Evolutionary conservation across 1,139 yeast genomes (phyloP).

Genomic region (Cylindricascospora bacillispora): DNA sequence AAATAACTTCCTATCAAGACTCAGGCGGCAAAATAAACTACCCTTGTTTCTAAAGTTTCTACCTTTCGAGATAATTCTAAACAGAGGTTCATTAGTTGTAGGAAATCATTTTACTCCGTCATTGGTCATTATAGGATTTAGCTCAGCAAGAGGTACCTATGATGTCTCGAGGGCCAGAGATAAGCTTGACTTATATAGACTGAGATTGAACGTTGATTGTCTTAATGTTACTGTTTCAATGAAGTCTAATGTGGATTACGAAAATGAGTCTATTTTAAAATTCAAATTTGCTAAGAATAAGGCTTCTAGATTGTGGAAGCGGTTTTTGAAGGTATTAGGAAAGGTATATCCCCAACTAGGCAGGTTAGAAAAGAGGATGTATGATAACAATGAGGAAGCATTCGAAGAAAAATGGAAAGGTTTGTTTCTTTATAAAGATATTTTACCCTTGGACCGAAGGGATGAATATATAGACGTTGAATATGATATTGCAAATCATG

Average conservation of each 20-base stretch:
- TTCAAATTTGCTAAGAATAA: constrained; percentile 12
- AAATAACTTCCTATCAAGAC: constrained; percentile 7
- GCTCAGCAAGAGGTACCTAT: constrained; percentile 41
- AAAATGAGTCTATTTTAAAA: constrained; percentile 17
- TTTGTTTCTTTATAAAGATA: constrained; percentile 27
- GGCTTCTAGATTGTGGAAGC: constrained; percentile 16
- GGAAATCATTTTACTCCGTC: constrained; percentile 77
- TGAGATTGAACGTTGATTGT: constrained; percentile 12
- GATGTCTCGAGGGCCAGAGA: constrained; percentile 45
- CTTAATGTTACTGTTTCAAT: constrained; percentile 38
- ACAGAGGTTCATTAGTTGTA: constrained; percentile 58
- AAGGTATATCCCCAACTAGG: constrained; percentile 9
- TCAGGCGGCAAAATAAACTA: no score
- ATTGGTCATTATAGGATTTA: constrained; percentile 49
- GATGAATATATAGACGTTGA: constrained; percentile 16
- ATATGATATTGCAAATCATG: constrained; percentile 33
- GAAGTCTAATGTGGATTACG: constrained; percentile 55
- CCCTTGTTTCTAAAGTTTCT: constrained; percentile 30
- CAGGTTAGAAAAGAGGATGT: constrained; percentile 8
- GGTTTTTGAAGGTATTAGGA: constrained; percentile 8
- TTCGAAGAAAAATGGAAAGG: constrained; percentile 37
- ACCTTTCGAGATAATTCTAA: constrained; percentile 48
- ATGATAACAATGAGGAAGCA: constrained; percentile 24
- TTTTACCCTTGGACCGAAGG: constrained; percentile 7
- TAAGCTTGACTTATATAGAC: constrained; percentile 40